Base-by-base conservation (phyloP, 805 yeast genomes). In the Millerozyma acaciae region DNA sequence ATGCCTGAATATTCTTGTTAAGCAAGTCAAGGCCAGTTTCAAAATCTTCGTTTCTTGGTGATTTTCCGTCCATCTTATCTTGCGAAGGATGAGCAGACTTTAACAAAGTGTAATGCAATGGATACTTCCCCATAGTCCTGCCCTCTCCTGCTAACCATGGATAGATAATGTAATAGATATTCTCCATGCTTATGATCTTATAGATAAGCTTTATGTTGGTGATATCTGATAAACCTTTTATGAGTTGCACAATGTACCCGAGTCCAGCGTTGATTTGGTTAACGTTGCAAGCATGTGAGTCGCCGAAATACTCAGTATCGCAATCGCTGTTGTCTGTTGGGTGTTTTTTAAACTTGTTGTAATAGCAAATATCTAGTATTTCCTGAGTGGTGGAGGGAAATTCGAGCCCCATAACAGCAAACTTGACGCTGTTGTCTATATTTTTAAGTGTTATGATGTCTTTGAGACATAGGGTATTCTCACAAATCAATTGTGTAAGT, bases 301-400 rank as follows among this genome's bases (percentile, higher is more conserved):
- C 45, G 6, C 33, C 21, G 8, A 20, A 13, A 5, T 19, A 28
- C 16, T 33, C 30, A 32, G 31, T 4, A 8, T 30, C 28, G 28
- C 37, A 33, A 12, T 37, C 35, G 13, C 37, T 20, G 32, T 43
- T 33, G 17, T 33, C n/a, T n/a, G n/a, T n/a, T n/a, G n/a, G n/a
- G n/a, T n/a, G n/a, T n/a, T n/a, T n/a, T n/a, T n/a, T n/a, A 6
- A 21, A 14, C 6, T 38, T 25, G 19, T 51, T 42, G 24, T 57
- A 49, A 42, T 62, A 61, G 34, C 68, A 53, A 10, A 46, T 41
- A 14, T 48, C 44, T 7, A 62, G 45, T 9, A 65, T 31, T 19
- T 61, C 62, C 18, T 47, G 47, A 15, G 53, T 52, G 24, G 48
- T 49, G 4, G 53, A 33, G 1, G 71, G 71, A 32, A 65, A 60